phyloP scores from a whole-genome alignment of 306 rosid genomes.

The Quercus engelmannii region DNA sequence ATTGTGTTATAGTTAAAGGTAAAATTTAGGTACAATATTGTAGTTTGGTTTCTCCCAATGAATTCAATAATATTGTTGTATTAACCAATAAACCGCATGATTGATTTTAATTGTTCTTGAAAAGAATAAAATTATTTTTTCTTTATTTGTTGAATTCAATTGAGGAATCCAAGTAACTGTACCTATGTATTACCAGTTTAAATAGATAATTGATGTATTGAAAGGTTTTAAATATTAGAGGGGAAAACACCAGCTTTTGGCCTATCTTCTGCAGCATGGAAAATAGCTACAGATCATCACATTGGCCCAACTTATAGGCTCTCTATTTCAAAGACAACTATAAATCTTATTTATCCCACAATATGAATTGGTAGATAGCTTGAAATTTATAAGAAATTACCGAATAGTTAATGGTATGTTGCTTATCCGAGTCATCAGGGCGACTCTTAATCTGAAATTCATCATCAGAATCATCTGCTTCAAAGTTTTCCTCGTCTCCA shows the following conservation, averaged over 20 bases:
- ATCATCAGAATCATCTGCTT: conserved; percentile 84
- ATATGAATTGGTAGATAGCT: not conserved
- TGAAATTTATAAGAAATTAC: conserved; percentile 25
- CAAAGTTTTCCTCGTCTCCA: conserved; percentile 77
- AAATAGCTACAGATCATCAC: not conserved
- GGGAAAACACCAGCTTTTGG: not conserved
- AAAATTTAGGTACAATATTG: too few species aligned
- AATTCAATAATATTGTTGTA: too few species aligned
- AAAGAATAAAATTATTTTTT: too few species aligned
- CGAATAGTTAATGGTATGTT: conserved; percentile 33
- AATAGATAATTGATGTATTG: too few species aligned
- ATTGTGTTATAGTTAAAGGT: too few species aligned
- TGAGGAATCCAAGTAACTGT: too few species aligned
- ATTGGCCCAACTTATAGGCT: too few species aligned
- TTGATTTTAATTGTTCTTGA: too few species aligned
- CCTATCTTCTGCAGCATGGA: not conserved
- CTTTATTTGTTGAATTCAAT: too few species aligned
- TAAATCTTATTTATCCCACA: not conserved
- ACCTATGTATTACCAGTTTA: too few species aligned
- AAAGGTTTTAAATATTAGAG: not conserved
- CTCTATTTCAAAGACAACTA: not conserved
- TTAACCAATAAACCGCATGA: too few species aligned
- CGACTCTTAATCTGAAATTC: conserved; percentile 62
- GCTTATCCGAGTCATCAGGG: conserved; percentile 27
- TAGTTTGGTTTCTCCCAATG: too few species aligned